Base-by-base conservation (phyloP, 139 green algal species). In the Asterochloris erici region DNA sequence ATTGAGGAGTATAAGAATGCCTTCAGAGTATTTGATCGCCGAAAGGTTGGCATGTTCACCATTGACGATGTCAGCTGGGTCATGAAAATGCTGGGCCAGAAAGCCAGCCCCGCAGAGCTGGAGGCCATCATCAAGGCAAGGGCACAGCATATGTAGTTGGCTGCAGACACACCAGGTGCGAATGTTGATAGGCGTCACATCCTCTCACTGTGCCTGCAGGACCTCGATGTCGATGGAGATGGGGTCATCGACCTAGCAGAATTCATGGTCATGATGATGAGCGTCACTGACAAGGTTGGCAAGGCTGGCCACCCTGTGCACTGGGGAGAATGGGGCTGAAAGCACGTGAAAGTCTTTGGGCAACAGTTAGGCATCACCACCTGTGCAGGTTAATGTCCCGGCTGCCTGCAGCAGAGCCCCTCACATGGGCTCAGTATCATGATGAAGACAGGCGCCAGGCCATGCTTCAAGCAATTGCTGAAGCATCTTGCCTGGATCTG, bases 171-270 rank as follows among this genome's bases (percentile, higher is more conserved):
- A 54, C 38, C 2, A 54, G 38, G 38, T 54, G 38, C 38, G 4
- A 54, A 54, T 6, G 38, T 54, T 6, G 4, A 54, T 2, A 54
- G 38, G 38, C 38, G 38, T 54, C 38, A 54, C 38, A 2, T 54
- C 38, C 38, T 54, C 38, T 54, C 6, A 54, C 38, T 54, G 38
- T 54, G 38, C 38, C 38, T 54, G 38, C 38, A 54, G 38, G 79
- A 77, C 12, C 73, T 83, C 29, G 79, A 83, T 26, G 21, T 68
- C 0, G 79, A 83, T 60, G 73, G 73, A 66, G 79, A 83, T 60
- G 79, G 79, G 11, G 68, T 83, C 79, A 83, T 83, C 47, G 79
- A 83, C 38, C 68, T 83, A 17, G 79, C 79, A 77, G 68, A 83
- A 24, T 83, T 83, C 29, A 77, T 83, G 68, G 61, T 83, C 23